A percentile compares a stretch with the other conserved stretches of the same genome.
Evolutionary conservation across 768 basidiomycete species (phyloP).

Genomic region (Lactarius trivialis): DNA sequence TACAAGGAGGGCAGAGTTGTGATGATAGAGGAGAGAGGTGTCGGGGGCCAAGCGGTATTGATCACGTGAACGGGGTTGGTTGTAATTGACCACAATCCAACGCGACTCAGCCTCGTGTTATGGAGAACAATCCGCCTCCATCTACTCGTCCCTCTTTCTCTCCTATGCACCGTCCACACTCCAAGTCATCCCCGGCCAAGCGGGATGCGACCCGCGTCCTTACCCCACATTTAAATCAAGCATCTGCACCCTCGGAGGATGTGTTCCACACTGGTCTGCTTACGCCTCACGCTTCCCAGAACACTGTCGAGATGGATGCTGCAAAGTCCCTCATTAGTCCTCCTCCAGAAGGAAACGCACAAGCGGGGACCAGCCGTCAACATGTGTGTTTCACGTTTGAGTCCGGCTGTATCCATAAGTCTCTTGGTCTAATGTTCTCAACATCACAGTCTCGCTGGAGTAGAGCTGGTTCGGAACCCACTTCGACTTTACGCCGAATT

Average conservation of each 20-base stretch:
- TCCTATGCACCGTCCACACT: slow-evolving; percentile 2
- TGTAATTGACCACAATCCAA: not conserved
- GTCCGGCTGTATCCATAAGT: slow-evolving; percentile 3
- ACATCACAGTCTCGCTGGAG: slow-evolving; percentile 19
- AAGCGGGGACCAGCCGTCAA: not conserved
- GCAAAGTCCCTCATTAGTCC: slow-evolving; percentile 22
- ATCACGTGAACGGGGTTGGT: not conserved
- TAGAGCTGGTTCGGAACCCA: slow-evolving; percentile 22
- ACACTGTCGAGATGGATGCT: slow-evolving; percentile 11
- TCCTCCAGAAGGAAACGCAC: slow-evolving; percentile 17
- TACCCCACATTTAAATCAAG: slow-evolving; percentile 9
- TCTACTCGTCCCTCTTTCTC: not conserved
- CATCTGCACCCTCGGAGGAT: not conserved
- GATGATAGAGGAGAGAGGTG: no score
- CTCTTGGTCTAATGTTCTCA: slow-evolving; percentile 6
- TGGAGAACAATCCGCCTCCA: slow-evolving; percentile 19
- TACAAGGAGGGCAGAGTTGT: not conserved
- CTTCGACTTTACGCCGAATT: slow-evolving; percentile 11
- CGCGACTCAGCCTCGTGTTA: not conserved
- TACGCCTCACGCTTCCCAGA: slow-evolving; percentile 18
- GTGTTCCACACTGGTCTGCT: slow-evolving; percentile 16
- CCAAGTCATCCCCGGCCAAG: slow-evolving; percentile 21
- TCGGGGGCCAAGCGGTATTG: not conserved
- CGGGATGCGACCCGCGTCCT: slow-evolving; percentile 10
- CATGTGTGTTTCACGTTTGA: slow-evolving; percentile 7